phyloP scores from a whole-genome alignment of 768 basidiomycete genomes.

The Mycena amicta region DNA sequence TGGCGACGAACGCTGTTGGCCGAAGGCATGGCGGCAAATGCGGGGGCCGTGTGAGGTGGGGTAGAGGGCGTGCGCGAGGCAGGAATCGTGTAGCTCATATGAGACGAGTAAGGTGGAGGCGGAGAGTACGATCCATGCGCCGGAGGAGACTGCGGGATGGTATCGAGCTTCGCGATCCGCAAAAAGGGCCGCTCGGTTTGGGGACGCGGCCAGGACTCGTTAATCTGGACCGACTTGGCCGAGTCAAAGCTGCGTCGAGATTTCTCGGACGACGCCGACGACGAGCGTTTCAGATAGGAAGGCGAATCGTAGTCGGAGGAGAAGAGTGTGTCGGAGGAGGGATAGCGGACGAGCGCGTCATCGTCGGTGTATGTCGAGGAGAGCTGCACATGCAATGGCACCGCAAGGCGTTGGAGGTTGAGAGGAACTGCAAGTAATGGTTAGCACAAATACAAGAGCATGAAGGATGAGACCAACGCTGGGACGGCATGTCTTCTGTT shows the following conservation, averaged over 20 bases:
- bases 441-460: background rate
- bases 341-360: conserved; percentile 14
- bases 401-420: conserved; percentile 23
- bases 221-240: conserved; percentile 5
- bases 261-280: conserved; percentile 8
- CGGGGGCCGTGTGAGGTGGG: conserved; percentile 35
- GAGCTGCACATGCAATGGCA: conserved; percentile 18
- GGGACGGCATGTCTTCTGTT: conserved; percentile 16
- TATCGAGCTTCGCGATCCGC: conserved; percentile 15
- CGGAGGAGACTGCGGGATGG: conserved; percentile 23
- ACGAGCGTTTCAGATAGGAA: conserved; percentile 10
- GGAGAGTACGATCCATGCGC: background rate
- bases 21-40: conserved; percentile 43
- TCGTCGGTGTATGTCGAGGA: conserved; percentile 19
- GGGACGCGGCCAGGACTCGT: conserved; percentile 23
- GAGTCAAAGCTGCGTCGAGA: conserved; percentile 6
- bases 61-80: conserved; percentile 17
- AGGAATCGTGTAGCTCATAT: conserved; percentile 25
- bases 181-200: conserved; percentile 18
- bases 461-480: conserved; percentile 4
- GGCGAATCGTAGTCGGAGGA: conserved; percentile 11
- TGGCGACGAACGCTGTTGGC: conserved; percentile 44
- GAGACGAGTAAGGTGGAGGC: conserved; percentile 11
- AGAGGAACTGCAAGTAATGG: conserved; percentile 12
- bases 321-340: conserved; percentile 15